Conservation (phyloP, 176 grass and related monocot species). For the Bolboschoenus planiculmis region DNA sequence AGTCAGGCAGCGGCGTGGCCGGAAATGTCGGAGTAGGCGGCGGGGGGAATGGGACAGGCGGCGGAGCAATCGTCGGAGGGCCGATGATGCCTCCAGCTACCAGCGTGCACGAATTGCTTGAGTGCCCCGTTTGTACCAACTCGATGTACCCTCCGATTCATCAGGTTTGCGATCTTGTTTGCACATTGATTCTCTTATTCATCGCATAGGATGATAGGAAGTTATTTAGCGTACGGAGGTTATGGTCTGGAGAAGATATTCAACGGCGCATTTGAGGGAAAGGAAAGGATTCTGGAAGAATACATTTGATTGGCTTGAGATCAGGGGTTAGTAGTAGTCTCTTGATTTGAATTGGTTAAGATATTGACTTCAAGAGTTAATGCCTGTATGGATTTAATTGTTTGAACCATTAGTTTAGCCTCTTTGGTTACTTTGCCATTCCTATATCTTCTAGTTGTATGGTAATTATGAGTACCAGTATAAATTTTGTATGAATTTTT, state of each 20-base stretch:
- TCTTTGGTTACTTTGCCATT: neutral
- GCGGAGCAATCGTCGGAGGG: neutral
- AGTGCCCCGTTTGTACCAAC: conserved; percentile 96
- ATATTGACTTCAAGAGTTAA: neutral
- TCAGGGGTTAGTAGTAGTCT: neutral
- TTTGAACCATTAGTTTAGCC: neutral
- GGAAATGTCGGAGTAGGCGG: neutral
- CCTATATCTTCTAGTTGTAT: neutral
- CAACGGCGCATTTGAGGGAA: neutral
- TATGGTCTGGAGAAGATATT: no score
- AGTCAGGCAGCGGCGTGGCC: conserved; percentile 1
- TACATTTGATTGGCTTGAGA: neutral
- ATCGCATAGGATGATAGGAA: neutral
- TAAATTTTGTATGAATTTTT: no score
- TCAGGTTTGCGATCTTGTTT: conserved; percentile 39
- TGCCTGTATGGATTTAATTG: neutral
- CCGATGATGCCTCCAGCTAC: conserved; percentile 27
- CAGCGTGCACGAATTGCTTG: conserved; percentile 85
- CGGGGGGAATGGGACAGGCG: neutral
- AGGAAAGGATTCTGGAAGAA: neutral
- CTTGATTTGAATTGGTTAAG: neutral
- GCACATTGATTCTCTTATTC: neutral
- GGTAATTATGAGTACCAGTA: neutral
- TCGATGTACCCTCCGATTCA: conserved; percentile 98
- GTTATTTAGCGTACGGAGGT: neutral